Evolutionary conservation across 148 eudicot genomes (phyloP).

Genomic region (Suaeda aralocaspica): DNA sequence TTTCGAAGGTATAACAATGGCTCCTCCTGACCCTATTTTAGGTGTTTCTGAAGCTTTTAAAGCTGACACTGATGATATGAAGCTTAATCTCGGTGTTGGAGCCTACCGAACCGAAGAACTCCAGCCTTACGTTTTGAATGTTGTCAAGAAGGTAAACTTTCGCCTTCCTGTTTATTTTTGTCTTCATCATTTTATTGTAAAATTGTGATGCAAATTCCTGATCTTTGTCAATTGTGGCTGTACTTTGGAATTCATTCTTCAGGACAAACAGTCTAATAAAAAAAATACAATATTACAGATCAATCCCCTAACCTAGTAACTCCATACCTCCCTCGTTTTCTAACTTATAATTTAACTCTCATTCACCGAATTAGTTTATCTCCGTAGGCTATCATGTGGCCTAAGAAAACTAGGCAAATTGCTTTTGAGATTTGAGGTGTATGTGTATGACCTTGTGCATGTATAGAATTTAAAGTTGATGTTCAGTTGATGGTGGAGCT

Average conservation of each 20-base stretch:
- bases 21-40: constrained; percentile 98
- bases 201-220: neutral
- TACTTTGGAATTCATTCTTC: neutral
- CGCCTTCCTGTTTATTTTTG: neutral
- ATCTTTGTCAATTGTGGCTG: neutral
- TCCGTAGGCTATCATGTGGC: neutral
- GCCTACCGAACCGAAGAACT: constrained; percentile 99
- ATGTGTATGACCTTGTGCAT: neutral
- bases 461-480: neutral
- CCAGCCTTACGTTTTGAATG: constrained; percentile 88
- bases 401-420: neutral
- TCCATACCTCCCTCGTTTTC: no score
- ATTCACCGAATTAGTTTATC: no score
- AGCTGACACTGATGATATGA: constrained; percentile 77
- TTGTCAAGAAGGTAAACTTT: constrained; percentile 75
- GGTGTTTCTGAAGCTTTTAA: constrained; percentile 97
- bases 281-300: no score
- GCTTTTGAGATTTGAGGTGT: neutral
- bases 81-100: constrained; percentile 97
- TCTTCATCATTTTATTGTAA: neutral
- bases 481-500: neutral
- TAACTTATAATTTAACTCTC: no score
- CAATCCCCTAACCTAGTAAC: no score
- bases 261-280: neutral
- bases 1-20: constrained; percentile 85